Evolutionary conservation across 768 basidiomycete species (phyloP).

Genomic region (Neoboletus subvelutipes): DNA sequence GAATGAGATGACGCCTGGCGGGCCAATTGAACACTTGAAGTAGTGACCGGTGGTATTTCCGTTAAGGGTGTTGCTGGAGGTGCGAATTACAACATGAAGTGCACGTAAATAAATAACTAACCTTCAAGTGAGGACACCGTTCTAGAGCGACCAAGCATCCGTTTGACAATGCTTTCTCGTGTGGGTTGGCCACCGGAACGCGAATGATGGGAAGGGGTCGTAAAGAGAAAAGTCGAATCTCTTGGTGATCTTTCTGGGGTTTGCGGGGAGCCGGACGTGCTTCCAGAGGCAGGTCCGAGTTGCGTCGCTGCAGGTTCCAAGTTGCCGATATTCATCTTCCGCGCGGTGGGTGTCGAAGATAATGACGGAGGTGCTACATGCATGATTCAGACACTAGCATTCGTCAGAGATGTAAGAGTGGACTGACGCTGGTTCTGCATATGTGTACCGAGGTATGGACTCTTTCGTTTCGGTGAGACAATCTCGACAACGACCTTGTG

Average conservation of each 20-base stretch:
- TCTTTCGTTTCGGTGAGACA: constrained; percentile 11
- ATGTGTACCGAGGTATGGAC: not conserved
- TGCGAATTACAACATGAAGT: not conserved
- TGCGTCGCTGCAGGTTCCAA: not conserved
- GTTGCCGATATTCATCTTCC: not conserved
- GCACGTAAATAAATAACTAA: not conserved
- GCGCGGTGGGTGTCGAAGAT: not conserved
- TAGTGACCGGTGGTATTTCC: not conserved
- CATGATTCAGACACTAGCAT: not conserved
- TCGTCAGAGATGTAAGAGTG: not conserved
- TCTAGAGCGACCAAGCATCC: constrained; percentile 70
- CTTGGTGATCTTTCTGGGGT: constrained; percentile 27
- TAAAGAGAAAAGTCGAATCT: constrained; percentile 42
- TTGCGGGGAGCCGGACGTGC: not conserved
- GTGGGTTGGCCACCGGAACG: constrained; percentile 33
- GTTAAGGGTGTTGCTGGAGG: constrained; percentile 3
- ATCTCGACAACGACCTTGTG: constrained; percentile 34
- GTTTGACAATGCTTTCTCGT: constrained; percentile 51
- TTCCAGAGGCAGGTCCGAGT: not conserved
- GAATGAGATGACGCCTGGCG: constrained; percentile 27
- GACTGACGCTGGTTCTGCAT: not conserved
- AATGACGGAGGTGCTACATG: not conserved
- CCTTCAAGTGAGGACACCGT: constrained; percentile 56
- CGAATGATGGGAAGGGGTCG: constrained; percentile 16
- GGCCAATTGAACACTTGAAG: constrained; percentile 7